Percentiles rank a stretch among this genome's conserved stretches.
These are phyloP conservation scores for Hippophae gyantsensis DNA, from an alignment of 306 rosid species.

Conservation along the genomic window DNA sequence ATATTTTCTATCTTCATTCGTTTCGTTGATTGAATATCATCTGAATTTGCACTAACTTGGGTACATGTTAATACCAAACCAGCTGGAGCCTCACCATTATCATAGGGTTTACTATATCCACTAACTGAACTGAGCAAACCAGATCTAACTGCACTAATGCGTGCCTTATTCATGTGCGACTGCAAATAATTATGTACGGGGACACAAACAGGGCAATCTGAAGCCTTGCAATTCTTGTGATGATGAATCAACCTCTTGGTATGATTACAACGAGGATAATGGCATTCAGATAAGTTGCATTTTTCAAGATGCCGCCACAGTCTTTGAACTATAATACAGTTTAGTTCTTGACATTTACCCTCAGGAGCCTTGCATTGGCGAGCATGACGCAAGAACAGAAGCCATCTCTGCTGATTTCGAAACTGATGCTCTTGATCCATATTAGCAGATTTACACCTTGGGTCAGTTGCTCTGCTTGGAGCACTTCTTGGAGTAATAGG, in stretches of 20 bases:
- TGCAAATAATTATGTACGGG: conserved; percentile 49
- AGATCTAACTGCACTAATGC: conserved; percentile 28
- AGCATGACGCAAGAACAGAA: conserved; percentile 82
- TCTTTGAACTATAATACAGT: conserved; percentile 51
- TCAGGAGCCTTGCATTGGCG: conserved; percentile 63
- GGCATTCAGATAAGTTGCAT: conserved; percentile 38
- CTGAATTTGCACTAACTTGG: conserved; percentile 42
- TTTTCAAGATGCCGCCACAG: conserved; percentile 63
- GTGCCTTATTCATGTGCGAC: conserved; percentile 27
- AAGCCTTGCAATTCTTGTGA: conserved; percentile 52
- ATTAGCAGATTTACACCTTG: conserved; percentile 16
- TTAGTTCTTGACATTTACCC: conserved; percentile 65
- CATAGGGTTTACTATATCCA: conserved; percentile 51
- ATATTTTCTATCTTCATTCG: conserved; percentile 80
- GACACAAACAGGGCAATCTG: conserved; percentile 79
- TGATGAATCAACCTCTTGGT: conserved; percentile 63
- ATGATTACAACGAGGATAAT: conserved; percentile 54
- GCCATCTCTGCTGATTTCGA: conserved; percentile 83
- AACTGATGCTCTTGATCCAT: conserved; percentile 25
- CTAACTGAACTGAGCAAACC: conserved; percentile 40
- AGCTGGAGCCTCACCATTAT: conserved; percentile 29
- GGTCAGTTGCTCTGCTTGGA: conserved; percentile 35
- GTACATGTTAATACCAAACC: conserved; percentile 40
- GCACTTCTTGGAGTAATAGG: conserved; percentile 35
- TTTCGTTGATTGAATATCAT: conserved; percentile 57